Evolutionary conservation across 2,329 filamentous ascomycete genomes (phyloP), one percentile per base, ranked within the genome.

Genomic region (Calonectria pseudoreteaudii): DNA sequence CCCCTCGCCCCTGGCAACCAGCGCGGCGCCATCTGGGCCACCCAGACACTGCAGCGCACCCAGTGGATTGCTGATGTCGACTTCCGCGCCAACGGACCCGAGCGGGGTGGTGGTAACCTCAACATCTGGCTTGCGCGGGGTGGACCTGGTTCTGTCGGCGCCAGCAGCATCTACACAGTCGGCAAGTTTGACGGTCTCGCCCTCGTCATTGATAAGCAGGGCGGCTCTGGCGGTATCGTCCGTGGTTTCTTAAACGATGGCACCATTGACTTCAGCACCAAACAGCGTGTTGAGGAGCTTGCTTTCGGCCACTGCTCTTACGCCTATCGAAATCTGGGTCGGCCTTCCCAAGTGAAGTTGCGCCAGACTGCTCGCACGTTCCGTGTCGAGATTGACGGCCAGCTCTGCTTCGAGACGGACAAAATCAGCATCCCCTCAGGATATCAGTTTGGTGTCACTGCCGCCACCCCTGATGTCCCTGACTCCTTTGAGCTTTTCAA

Each of bases 401-500:
- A 90, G 68, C 86, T 91, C 50, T 99, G 97, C 87, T 98, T 99
- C 86, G 91, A 95, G 82, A 96, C 92, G 67, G 87, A 93, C 84
- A 94, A 95, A 87, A 90, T 98, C 80, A 88, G 88, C 74, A 90
- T 99, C 30, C 97, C 96, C 4, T 80, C 89, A 2, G 94, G 94
- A 78, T 97, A 98, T 87, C 90, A 91, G 83, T 94, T 98, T 78
- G 97, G 97, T 80, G 87, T 99, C 78, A 95, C 94, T 16, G 97
- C 96, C 52, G 94, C 95, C 20, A 96, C 95, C 4, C 94, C 95
- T 36, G 96, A 98, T 78, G 96, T 92, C 80, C 95, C 97, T 0
- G 97, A 99, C 86, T 98, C 95, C 7, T 98, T 98, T 81, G 97
- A 99, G 85, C 85, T 98, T 77, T 97, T 96, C 88, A 97, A 96